These are phyloP conservation scores for Cardamine chenopodiifolia DNA, from an alignment of 345 rosid genomes.

Conservation along the genomic window DNA sequence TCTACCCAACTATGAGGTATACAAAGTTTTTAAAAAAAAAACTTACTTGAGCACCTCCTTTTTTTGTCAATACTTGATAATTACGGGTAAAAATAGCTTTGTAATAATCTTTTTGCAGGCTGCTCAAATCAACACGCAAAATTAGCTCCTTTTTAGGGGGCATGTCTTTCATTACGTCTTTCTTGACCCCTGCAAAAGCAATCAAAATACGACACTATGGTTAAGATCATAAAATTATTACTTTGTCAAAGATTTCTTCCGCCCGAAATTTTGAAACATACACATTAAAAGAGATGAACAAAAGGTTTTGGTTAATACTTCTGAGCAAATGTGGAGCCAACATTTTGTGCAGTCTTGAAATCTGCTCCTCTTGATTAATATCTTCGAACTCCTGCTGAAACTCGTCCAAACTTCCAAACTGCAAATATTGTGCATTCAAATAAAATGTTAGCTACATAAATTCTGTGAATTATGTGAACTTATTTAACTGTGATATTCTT, in stretches of 20 bases:
- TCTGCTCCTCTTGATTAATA: slow-evolving; percentile 98
- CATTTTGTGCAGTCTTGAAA: slow-evolving; percentile 96
- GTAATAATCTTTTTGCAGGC: slow-evolving; percentile 96
- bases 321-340: slow-evolving; percentile 98
- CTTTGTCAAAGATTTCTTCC: slow-evolving; percentile 5
- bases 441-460: slow-evolving; percentile 24
- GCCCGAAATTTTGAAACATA: slow-evolving; percentile 17
- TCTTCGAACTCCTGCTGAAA: slow-evolving; percentile 98
- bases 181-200: slow-evolving; percentile 83
- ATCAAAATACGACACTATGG: slow-evolving; percentile 31
- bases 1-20: slow-evolving; percentile 28
- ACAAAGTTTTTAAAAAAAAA: neutral
- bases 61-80: slow-evolving; percentile 84
- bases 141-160: slow-evolving; percentile 99
- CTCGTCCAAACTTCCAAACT: slow-evolving; percentile 98
- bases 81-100: slow-evolving; percentile 96
- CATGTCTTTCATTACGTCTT: slow-evolving; percentile 97
- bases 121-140: slow-evolving; percentile 90
- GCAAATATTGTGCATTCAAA: slow-evolving; percentile 43
- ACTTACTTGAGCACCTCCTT: slow-evolving; percentile 92
- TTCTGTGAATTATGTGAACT: neutral
- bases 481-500: slow-evolving; percentile 21
- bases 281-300: slow-evolving; percentile 3
- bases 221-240: neutral
- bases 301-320: slow-evolving; percentile 56